Conservation (phyloP, 441 rosid species). For the Croton setiger region DNA sequence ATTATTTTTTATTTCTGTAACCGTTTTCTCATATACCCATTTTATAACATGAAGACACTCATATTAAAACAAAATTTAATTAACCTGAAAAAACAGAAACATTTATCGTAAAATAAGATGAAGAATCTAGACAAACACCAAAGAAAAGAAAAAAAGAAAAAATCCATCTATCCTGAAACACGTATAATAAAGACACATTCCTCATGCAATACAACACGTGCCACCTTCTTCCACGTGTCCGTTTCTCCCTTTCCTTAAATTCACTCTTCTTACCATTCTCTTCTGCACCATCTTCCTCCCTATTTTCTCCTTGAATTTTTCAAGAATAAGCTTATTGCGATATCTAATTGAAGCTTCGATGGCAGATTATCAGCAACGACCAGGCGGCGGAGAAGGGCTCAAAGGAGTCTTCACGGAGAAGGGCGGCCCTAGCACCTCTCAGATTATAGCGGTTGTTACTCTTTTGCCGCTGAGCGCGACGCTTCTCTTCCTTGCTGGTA, state of each 20-base stretch:
- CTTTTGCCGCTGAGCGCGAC: constrained; percentile 51
- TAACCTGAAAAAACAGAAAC: too few species aligned
- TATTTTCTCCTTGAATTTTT: not conserved
- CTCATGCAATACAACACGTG: constrained; percentile 33
- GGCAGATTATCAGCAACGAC: constrained; percentile 24
- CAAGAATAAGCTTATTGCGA: not conserved
- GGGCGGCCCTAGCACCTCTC: constrained; percentile 33
- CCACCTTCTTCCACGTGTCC: constrained; percentile 25
- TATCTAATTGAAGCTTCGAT: constrained; percentile 4
- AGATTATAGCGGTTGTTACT: constrained; percentile 44
- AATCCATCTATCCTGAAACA: not conserved
- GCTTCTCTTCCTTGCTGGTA: constrained; percentile 49
- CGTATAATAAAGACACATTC: constrained; percentile 10
- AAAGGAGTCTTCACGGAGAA: constrained; percentile 4
- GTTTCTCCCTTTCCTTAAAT: constrained; percentile 10
- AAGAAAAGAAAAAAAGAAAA: too few species aligned
- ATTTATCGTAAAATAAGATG: too few species aligned
- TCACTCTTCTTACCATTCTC: not conserved
- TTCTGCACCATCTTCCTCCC: not conserved
- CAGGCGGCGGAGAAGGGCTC: constrained; percentile 9
- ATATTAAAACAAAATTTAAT: too few species aligned
- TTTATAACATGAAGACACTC: too few species aligned
- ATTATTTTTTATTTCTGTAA: too few species aligned
- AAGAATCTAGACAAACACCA: too few species aligned
- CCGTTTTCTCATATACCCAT: too few species aligned